Conservation (phyloP, 2,329 filamentous ascomycete genomes). For the Penicillium sp. region DNA sequence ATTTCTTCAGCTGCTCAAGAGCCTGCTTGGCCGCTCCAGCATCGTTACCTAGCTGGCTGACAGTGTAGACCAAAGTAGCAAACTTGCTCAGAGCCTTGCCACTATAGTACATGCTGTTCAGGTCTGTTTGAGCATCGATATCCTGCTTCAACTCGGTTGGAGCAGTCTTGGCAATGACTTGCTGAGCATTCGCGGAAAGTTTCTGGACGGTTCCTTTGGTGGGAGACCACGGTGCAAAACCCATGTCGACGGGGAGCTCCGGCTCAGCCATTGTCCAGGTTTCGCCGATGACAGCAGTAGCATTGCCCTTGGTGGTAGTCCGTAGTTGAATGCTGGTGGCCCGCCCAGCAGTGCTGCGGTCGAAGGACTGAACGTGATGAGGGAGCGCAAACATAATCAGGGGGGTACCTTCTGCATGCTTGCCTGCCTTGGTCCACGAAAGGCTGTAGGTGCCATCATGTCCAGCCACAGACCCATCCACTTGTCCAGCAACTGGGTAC, state of each 20-base stretch:
- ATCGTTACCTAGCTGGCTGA: conserved; percentile 62
- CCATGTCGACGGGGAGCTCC: conserved; percentile 69
- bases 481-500: conserved; percentile 63
- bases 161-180: conserved; percentile 60
- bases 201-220: conserved; percentile 35
- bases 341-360: conserved; percentile 52
- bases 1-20: conserved; percentile 60
- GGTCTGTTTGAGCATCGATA: conserved; percentile 68
- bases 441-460: conserved; percentile 69
- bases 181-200: conserved; percentile 52
- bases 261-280: conserved; percentile 75
- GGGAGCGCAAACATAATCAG: conserved; percentile 85
- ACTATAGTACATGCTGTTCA: conserved; percentile 88
- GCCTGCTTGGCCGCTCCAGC: conserved; percentile 56
- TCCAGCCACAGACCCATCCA: conserved; percentile 61
- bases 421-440: conserved; percentile 68
- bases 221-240: conserved; percentile 74
- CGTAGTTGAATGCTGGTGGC: conserved; percentile 60
- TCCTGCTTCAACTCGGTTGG: conserved; percentile 72
- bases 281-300: conserved; percentile 68
- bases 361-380: conserved; percentile 78
- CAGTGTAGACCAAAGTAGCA: conserved; percentile 64
- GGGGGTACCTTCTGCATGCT: conserved; percentile 50
- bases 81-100: conserved; percentile 84
- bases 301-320: conserved; percentile 81